A percentile compares a stretch with the other conserved stretches of the same genome.
phyloP scores from a whole-genome alignment of 176 grass and related monocot species.

The Cocos nucifera region DNA sequence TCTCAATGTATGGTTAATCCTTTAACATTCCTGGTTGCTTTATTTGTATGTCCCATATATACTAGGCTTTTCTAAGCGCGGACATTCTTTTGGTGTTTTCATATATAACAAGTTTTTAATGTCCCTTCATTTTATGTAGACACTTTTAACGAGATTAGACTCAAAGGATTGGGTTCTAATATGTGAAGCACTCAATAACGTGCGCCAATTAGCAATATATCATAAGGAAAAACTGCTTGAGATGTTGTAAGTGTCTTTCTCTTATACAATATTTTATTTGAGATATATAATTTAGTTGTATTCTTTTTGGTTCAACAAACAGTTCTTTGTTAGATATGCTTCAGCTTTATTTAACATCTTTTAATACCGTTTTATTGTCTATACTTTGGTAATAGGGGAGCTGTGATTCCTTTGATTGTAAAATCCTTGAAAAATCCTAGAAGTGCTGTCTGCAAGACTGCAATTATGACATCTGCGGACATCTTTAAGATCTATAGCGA shows the following conservation, averaged over 20 bases:
- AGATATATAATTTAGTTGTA: too few relatives aligned
- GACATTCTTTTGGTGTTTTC: neutral
- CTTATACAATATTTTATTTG: neutral
- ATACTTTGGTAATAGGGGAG: slow-evolving; percentile 32
- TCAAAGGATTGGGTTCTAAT: slow-evolving; percentile 88
- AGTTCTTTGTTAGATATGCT: too few relatives aligned
- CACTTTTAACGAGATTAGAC: slow-evolving; percentile 70
- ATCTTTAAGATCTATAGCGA: slow-evolving; percentile 82
- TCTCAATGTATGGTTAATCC: slow-evolving; percentile 14
- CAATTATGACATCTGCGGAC: slow-evolving; percentile 85
- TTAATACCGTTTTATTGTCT: too few relatives aligned
- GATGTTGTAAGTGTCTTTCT: slow-evolving; percentile 48
- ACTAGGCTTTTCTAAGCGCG: too few relatives aligned
- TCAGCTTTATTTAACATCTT: too few relatives aligned
- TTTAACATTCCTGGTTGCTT: neutral
- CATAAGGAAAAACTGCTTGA: slow-evolving; percentile 82
- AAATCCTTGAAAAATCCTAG: slow-evolving; percentile 95
- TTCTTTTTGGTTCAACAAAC: too few relatives aligned
- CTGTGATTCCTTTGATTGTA: slow-evolving; percentile 69
- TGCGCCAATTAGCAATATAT: slow-evolving; percentile 70
- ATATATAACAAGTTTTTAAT: neutral
- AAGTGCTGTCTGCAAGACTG: slow-evolving; percentile 96
- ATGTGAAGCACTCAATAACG: slow-evolving; percentile 94
- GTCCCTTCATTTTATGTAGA: slow-evolving; percentile 36
- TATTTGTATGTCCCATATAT: neutral